Evolutionary conservation across 169 alveolate genomes (phyloP), one percentile per base, ranked within the genome.

Genomic region (Plasmodium coatneyi): DNA sequence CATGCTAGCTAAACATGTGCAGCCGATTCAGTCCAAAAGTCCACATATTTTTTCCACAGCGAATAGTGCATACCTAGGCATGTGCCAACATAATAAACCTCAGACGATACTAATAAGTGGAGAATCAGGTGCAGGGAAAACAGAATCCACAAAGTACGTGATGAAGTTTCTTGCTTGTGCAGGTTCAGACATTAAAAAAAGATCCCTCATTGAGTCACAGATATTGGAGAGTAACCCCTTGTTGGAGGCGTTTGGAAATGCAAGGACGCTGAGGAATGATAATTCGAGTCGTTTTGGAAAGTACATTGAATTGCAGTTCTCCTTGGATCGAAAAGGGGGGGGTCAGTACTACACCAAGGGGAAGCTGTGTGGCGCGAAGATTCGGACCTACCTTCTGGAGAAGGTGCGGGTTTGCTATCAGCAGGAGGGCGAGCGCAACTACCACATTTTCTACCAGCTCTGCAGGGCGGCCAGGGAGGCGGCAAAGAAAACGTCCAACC

Each of bases 211-310:
- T 34, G 99, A 97, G 95, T 92, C 94, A 5, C 97, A 98, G 92
- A 99, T 99, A 39, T 94, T 99, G 60, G 99, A 99, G 95, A 97
- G 99, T 54, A 99, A 99, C 95, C 99, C 99, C 2, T 94, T 99
- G 30, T 96, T 99, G 89, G 99, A 99, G 96, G 99, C 99, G 5
- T 98, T 99, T 96, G 99, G 99, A 2, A 99, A 99, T 96, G 99
- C 99, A 0, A 97, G 98, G 92, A 98, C 99, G 2, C 92, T 98
- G 36, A 96, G 99, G 83, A 99, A 99, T 95, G 98, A 98, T 92
- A 99, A 99, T 94, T 97, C 99, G 86, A 92, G 97, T 36, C 97
- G 99, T 34, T 99, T 99, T 96, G 99, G 99, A 6, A 99, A 99
- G 95, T 99, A 98, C 96, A 98, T 99, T n/a, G 99, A 98, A 93